These are phyloP conservation scores for Pestalotiopsis sp. DNA, from an alignment of 2,329 filamentous ascomycete genomes.

Conservation along the genomic window DNA sequence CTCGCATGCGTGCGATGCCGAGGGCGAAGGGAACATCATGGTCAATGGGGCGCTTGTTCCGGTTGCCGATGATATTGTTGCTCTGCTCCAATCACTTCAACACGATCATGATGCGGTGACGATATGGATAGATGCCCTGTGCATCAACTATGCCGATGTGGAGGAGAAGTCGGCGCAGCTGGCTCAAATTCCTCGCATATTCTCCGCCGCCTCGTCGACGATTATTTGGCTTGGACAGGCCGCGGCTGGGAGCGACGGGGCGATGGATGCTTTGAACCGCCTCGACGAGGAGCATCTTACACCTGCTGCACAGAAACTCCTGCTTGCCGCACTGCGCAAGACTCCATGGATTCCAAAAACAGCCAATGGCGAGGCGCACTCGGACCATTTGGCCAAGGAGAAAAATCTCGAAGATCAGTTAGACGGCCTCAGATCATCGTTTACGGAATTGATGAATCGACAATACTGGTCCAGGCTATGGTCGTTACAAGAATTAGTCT, in stretches of 20 bases:
- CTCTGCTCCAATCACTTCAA: slow-evolving; percentile 18
- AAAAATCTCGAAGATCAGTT: slow-evolving; percentile 18
- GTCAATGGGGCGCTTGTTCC: slow-evolving; percentile 1
- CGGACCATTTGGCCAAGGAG: neutral
- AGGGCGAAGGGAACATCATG: slow-evolving; percentile 16
- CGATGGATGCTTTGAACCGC: slow-evolving; percentile 22
- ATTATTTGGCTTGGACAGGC: slow-evolving; percentile 23
- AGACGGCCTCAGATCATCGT: slow-evolving; percentile 19
- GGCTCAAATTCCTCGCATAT: slow-evolving; percentile 21
- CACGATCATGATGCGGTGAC: slow-evolving; percentile 16
- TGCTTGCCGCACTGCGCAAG: neutral
- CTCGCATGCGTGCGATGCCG: slow-evolving; percentile 19
- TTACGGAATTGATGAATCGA: slow-evolving; percentile 23
- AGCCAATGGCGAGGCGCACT: slow-evolving; percentile 14
- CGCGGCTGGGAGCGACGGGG: slow-evolving; percentile 21
- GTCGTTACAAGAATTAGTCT: slow-evolving; percentile 22
- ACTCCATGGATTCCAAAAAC: neutral
- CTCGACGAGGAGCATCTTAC: slow-evolving; percentile 22
- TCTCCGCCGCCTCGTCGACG: slow-evolving; percentile 18
- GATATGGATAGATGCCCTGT: slow-evolving; percentile 9
- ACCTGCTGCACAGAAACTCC: slow-evolving; percentile 14
- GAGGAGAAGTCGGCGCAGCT: slow-evolving; percentile 22
- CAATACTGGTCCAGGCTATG: slow-evolving; percentile 24
- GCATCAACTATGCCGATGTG: slow-evolving; percentile 4
- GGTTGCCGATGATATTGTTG: slow-evolving; percentile 15